Evolutionary conservation across 2,329 filamentous ascomycete genomes (phyloP), one percentile per base, ranked within the genome.

Genomic region (Fusarium drepaniforme): DNA sequence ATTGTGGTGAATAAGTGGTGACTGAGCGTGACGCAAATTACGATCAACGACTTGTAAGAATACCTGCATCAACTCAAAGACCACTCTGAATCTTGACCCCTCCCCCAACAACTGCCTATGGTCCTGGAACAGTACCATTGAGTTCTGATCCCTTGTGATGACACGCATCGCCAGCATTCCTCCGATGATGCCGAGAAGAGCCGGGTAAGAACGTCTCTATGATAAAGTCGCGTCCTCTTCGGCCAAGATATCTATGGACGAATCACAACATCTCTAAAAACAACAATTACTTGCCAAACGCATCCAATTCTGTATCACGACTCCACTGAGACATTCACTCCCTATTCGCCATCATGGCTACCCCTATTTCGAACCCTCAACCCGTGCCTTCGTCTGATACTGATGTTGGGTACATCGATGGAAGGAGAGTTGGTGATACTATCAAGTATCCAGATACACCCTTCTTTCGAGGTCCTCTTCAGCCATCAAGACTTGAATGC

Each of bases 401-500:
- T 21, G 57, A 60, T 15, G 28, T 44, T 15, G 58, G 44, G 12
- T 67, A 67, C 15, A 18, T 23, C 8, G 44, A 67, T 21, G 65
- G 65, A 12, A 18, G 35, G 16, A 53, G 35, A 33, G 40, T 40
- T 0, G 59, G 46, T 1, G 46, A 63, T 6, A 35, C 28, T 33
- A 25, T 56, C 13, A 67, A 42, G 9, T 67, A 37, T 21, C 65
- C 65, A 8, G 21, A 63, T 21, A 67, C 65, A 2, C 65, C 65
- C 0, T 67, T 67, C 15, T 67, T 67, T 9, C 25, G 40, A n/a
- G 65, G 65, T 9, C 33, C 44, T n/a, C 40, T 67, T 13, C 46
- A 67, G 46, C 65, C 65, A 3, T 67, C 58, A 15, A 46, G 65
- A 16, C n/a, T 67, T 13, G 65, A 67, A 44, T 67, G 65, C 35